Base-by-base conservation (phyloP, 2,329 filamentous ascomycete species). In the Talaromyces islandicus region DNA sequence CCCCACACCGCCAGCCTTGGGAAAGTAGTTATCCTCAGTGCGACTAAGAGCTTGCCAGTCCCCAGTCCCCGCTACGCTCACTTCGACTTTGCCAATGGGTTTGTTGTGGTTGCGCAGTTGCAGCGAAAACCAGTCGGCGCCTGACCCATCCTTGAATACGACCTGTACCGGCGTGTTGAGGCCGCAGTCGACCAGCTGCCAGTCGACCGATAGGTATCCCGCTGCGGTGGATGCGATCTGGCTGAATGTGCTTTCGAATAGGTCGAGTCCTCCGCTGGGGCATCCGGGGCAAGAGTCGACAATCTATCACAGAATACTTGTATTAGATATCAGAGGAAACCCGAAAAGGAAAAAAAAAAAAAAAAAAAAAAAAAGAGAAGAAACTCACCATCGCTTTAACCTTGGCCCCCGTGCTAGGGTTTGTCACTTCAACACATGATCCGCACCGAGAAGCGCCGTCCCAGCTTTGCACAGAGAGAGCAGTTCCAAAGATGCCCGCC, bases 91-190 rank as follows among this genome's bases (percentile, higher is more conserved):
- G 57, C 76, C 66, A 46, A 88, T 79, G 17, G 79, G 77, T 62
- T 83, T 77, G 69, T 86, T 86, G 66, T 82, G 75, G 72, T 88
- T 88, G 66, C 86, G 77, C 50, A 88, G 85, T 70, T 89, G 86
- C 78, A 86, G 85, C 54, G 78, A 79, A 74, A 85, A 85, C 81
- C 82, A 84, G 70, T 79, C 78, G 30, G 72, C 68, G 4, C 78
- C 81, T 3, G 77, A 68, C 5, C 71, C 71, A 17, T 69, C 74
- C 69, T 85, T 84, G 73, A 82, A 83, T 70, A 80, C 78, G 25
- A 85, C 74, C 52, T 75, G 65, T 10, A 85, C 70, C 1, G 81
- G 78, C 0, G 74, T 71, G 54, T 76, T 76, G 66, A 85, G 81
- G 50, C 78, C 80, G 66, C 83, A 85, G 21, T 77, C 67, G 11